These are phyloP conservation scores for Pseudevernia furfuracea DNA, from an alignment of 495 filamentous ascomycete species.

Conservation along the genomic window DNA sequence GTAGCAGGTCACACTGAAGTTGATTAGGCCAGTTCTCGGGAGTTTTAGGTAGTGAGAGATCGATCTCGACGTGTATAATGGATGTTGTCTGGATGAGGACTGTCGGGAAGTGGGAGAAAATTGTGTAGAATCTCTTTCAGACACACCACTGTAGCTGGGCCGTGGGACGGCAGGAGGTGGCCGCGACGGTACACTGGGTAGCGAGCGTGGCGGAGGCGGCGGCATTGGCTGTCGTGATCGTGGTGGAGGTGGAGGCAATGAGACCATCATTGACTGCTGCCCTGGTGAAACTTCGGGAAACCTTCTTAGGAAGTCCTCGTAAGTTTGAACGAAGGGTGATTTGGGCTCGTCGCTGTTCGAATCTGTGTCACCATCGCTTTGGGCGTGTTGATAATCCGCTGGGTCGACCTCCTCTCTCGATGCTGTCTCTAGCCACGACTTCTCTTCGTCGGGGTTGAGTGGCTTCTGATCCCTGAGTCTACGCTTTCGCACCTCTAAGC, in stretches of 20 bases:
- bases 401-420: constrained; percentile 47
- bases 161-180: constrained; percentile 82
- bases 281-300: constrained; percentile 64
- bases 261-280: constrained; percentile 69
- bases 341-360: constrained; percentile 28
- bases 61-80: constrained; percentile 38
- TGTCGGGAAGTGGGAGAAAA: constrained; percentile 40
- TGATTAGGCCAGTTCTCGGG: constrained; percentile 66
- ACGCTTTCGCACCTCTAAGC: constrained; percentile 47
- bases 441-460: constrained; percentile 53
- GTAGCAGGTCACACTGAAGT: constrained; percentile 79
- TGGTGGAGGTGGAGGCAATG: constrained; percentile 31
- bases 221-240: constrained; percentile 37
- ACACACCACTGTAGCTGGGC: constrained; percentile 81
- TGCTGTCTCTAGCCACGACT: constrained; percentile 52
- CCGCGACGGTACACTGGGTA: constrained; percentile 46
- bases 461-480: constrained; percentile 51
- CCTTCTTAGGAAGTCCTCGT: constrained; percentile 74
- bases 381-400: constrained; percentile 37
- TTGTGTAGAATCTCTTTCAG: constrained; percentile 54
- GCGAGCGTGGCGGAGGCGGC: constrained; percentile 34
- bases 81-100: constrained; percentile 40
- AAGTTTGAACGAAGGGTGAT: constrained; percentile 46
- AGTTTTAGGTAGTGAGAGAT: constrained; percentile 44
- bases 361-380: constrained; percentile 26